phyloP scores from a whole-genome alignment of 2,329 filamentous ascomycete genomes.

The Penicillium sp. region DNA sequence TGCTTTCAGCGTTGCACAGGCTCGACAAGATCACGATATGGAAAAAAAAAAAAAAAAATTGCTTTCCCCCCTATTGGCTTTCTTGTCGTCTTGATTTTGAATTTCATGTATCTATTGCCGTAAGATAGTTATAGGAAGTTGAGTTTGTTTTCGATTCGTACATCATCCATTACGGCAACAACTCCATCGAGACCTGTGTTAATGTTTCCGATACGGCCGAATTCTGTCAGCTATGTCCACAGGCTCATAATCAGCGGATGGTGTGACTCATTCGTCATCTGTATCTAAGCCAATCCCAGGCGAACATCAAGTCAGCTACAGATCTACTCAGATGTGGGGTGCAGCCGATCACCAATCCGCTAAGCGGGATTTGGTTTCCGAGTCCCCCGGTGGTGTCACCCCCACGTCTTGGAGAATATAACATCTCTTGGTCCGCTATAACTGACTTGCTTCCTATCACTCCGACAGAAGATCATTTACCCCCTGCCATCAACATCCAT shows the following conservation, averaged over 20 bases:
- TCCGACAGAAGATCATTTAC: no score
- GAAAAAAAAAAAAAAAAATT: no score
- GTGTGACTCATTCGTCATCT: background rate
- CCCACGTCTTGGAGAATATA: conserved; percentile 6
- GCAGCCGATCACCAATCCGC: conserved; percentile 14
- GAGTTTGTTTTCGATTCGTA: no score
- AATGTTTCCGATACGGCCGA: background rate
- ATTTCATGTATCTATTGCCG: no score
- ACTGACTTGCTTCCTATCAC: background rate
- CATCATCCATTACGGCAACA: background rate
- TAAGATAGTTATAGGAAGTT: no score
- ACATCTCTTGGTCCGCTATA: background rate
- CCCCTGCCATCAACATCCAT: conserved; percentile 4
- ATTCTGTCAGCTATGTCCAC: no score
- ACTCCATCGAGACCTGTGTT: no score
- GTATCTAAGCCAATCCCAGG: background rate
- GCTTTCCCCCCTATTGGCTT: no score
- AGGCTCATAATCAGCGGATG: background rate
- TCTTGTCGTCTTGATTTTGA: no score
- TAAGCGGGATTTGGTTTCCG: conserved; percentile 21
- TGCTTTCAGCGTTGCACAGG: no score
- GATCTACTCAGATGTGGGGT: background rate
- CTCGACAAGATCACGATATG: no score
- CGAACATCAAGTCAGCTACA: background rate
- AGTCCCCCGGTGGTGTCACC: conserved; percentile 3